phyloP scores from a whole-genome alignment of 192 early-diverging fungal genomes.

The Coemansia sp. region DNA sequence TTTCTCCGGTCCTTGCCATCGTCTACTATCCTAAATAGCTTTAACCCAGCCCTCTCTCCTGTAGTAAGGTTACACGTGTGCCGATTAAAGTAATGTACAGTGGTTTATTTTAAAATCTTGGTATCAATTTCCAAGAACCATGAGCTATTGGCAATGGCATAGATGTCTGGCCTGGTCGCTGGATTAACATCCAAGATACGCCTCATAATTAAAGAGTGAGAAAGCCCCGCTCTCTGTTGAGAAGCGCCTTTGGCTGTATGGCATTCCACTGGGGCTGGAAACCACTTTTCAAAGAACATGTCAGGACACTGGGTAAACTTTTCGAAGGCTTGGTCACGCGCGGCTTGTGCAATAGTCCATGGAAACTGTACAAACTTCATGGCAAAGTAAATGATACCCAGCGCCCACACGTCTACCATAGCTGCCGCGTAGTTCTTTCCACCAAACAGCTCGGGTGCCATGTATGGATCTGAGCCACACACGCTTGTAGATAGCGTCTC shows the following conservation, averaged over 20 bases:
- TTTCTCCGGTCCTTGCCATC: too few species aligned
- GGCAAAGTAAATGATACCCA: conserved; percentile 84
- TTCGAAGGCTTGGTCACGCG: conserved; percentile 31
- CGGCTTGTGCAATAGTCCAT: conserved; percentile 61
- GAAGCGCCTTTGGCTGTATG: not conserved
- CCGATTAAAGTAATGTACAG: not conserved
- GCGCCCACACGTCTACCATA: conserved; percentile 84
- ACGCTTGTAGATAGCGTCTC: conserved; percentile 63
- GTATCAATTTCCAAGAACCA: conserved; percentile 31
- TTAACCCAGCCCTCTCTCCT: not conserved
- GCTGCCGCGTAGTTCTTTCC: conserved; percentile 69
- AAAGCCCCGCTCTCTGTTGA: not conserved
- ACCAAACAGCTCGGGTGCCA: conserved; percentile 85
- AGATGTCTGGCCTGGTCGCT: conserved; percentile 25
- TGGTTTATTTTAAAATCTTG: not conserved
- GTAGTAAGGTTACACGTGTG: not conserved
- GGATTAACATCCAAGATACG: conserved; percentile 39
- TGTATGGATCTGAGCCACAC: conserved; percentile 93
- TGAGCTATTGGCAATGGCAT: conserved; percentile 22
- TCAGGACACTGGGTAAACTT: conserved; percentile 18
- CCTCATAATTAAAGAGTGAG: conserved; percentile 7
- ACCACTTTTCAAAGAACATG: conserved; percentile 40
- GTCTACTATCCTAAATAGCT: not conserved
- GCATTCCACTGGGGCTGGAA: not conserved
- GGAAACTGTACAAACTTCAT: conserved; percentile 69